A percentile compares a stretch with the other conserved stretches of the same genome.
These are phyloP conservation scores for Chrysoporthe deuterocubensis DNA, from an alignment of 2,329 filamentous ascomycete genomes.

Conservation along the genomic window DNA sequence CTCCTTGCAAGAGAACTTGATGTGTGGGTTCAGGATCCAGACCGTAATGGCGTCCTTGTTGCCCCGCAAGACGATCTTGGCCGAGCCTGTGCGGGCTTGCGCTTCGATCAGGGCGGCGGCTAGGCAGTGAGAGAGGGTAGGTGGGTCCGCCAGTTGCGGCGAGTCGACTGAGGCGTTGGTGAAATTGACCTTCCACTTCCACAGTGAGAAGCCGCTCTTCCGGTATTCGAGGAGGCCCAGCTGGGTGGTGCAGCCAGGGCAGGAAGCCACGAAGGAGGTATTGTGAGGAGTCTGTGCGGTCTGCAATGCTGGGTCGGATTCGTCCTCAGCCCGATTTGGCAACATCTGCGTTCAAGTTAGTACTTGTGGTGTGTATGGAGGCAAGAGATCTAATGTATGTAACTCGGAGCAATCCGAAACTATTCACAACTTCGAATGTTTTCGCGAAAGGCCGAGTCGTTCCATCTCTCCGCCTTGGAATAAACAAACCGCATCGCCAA, in stretches of 20 bases:
- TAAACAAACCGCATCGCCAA: constrained; percentile 46
- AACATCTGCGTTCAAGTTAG: constrained; percentile 7
- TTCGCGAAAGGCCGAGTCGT: constrained; percentile 19
- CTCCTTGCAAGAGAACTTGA: constrained; percentile 54
- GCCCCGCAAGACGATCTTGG: constrained; percentile 58
- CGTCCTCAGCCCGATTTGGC: not conserved
- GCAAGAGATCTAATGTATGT: constrained; percentile 1
- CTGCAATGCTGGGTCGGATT: not conserved
- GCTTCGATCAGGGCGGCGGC: constrained; percentile 57
- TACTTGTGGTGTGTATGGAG: not conserved
- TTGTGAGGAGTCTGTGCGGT: not conserved
- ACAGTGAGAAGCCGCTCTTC: constrained; percentile 52
- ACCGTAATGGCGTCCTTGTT: constrained; percentile 36
- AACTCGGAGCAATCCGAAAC: constrained; percentile 29
- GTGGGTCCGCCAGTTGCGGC: constrained; percentile 32
- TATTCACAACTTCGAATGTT: constrained; percentile 27
- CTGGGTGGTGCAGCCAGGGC: constrained; percentile 49
- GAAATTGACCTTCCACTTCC: constrained; percentile 62
- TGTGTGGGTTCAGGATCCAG: constrained; percentile 61
- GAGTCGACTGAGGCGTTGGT: constrained; percentile 35
- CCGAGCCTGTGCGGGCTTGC: constrained; percentile 59
- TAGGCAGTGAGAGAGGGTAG: constrained; percentile 54
- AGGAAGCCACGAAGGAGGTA: constrained; percentile 40
- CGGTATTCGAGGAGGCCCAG: constrained; percentile 54
- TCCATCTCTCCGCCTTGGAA: constrained; percentile 25